These are phyloP conservation scores for Rhynchospora tenuis DNA, from an alignment of 176 grass and related monocot species.

Conservation along the genomic window DNA sequence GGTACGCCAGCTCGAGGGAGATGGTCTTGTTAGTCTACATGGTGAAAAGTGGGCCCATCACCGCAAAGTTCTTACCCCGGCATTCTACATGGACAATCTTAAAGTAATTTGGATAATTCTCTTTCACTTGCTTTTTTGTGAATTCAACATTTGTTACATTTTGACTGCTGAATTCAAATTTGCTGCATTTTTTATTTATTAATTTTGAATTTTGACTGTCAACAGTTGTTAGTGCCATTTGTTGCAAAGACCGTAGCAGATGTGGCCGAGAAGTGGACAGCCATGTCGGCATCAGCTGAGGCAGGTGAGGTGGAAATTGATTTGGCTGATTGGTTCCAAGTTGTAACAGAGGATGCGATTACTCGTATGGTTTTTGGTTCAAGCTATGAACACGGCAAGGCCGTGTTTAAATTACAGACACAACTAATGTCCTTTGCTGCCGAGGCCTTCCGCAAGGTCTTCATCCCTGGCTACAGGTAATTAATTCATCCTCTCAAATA, in stretches of 20 bases:
- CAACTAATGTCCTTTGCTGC: conserved; percentile 67
- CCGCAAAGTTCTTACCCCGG: conserved; percentile 49
- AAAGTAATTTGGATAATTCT: conserved; percentile 34
- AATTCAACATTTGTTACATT: neutral
- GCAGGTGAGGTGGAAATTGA: conserved; percentile 72
- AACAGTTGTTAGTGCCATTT: conserved; percentile 66
- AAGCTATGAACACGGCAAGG: conserved; percentile 66
- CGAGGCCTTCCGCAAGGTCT: conserved; percentile 82
- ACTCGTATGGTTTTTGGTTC: conserved; percentile 54
- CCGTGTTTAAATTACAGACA: conserved; percentile 64
- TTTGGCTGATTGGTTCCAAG: conserved; percentile 80
- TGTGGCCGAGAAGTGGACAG: conserved; percentile 45
- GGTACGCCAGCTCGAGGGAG: conserved; percentile 79
- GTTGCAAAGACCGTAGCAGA: conserved; percentile 51
- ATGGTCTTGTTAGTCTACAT: conserved; percentile 74
- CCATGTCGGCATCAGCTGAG: conserved; percentile 35
- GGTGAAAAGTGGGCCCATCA: conserved; percentile 85
- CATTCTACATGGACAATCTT: conserved; percentile 79
- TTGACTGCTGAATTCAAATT: neutral
- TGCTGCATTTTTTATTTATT: too few species aligned
- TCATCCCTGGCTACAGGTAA: conserved; percentile 84
- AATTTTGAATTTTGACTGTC: neutral
- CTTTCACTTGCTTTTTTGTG: neutral
- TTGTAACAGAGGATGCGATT: conserved; percentile 67
- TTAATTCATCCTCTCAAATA: neutral